Conservation (phyloP, 208 protist genomes). For the Trypanosoma melophagium region DNA sequence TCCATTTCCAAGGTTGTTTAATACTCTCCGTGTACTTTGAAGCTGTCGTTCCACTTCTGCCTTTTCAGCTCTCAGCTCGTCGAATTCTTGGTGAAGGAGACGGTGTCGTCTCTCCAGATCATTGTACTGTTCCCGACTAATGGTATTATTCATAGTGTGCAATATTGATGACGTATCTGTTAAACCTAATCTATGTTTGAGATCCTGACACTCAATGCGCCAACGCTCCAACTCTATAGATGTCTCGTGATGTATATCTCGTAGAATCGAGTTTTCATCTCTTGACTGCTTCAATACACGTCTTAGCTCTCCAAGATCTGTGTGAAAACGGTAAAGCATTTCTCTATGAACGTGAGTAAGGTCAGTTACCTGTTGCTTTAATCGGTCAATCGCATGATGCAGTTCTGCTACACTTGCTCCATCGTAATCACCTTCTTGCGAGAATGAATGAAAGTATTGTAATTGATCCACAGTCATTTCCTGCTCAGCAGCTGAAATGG, state of each 20-base stretch:
- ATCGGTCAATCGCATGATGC: too few relatives aligned
- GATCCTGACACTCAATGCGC: slow-evolving; percentile 19
- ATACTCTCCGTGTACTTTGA: not conserved
- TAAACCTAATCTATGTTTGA: slow-evolving; percentile 12
- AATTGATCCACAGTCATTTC: too few relatives aligned
- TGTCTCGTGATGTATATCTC: slow-evolving; percentile 24
- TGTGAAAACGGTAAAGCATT: not conserved
- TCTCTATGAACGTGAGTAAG: not conserved
- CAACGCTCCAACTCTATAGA: slow-evolving; percentile 24
- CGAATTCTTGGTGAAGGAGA: slow-evolving; percentile 24
- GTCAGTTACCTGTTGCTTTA: not conserved
- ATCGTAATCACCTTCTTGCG: too few relatives aligned
- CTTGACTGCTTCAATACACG: slow-evolving; percentile 9
- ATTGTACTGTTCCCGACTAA: slow-evolving; percentile 21
- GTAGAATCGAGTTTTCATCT: slow-evolving; percentile 9
- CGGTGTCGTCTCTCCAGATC: slow-evolving; percentile 22
- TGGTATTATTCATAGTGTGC: not conserved
- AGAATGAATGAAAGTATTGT: too few relatives aligned
- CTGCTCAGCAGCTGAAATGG: too few relatives aligned
- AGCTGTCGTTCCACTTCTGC: slow-evolving; percentile 15
- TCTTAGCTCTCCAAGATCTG: slow-evolving; percentile 18
- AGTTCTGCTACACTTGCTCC: too few relatives aligned
- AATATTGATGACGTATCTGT: not conserved
- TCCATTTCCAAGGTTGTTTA: not conserved
- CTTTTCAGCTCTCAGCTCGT: slow-evolving; percentile 20